Evolutionary conservation across 192 early-diverging fungal species (phyloP).

Genomic region (Dispira parvispora): DNA sequence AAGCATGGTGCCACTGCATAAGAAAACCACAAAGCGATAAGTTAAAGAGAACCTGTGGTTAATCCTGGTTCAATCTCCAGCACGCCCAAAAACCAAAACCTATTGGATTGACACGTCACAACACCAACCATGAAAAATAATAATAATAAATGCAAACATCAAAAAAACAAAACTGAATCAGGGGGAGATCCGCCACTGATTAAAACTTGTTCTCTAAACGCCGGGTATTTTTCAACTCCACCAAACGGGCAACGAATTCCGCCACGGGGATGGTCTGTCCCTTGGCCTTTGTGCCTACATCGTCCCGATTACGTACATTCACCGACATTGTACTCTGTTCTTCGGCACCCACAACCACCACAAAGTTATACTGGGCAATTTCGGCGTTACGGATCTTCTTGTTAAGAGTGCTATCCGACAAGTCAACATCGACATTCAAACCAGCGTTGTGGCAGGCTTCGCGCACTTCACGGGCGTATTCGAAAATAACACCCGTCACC

Average conservation of each 20-base stretch:
- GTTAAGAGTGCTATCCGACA: conserved; percentile 72
- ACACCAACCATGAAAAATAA: too few species aligned
- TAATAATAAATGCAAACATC: background rate
- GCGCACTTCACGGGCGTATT: conserved; percentile 65
- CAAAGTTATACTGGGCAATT: conserved; percentile 89
- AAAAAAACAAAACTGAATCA: background rate
- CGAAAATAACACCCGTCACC: conserved; percentile 55
- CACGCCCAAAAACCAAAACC: too few species aligned
- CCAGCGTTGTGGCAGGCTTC: conserved; percentile 52
- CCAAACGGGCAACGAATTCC: conserved; percentile 49
- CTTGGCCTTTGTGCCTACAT: conserved; percentile 63
- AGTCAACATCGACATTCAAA: conserved; percentile 73
- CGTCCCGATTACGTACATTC: conserved; percentile 82
- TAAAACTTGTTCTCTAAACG: conserved; percentile 38
- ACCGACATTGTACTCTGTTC: conserved; percentile 62
- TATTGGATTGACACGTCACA: too few species aligned
- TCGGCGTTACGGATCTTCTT: conserved; percentile 98
- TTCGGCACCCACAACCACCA: conserved; percentile 83
- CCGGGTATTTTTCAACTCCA: conserved; percentile 46
- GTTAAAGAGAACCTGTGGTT: too few species aligned
- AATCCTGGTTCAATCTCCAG: too few species aligned
- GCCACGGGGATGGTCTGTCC: conserved; percentile 60
- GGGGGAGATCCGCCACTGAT: background rate
- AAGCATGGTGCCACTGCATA: too few species aligned
- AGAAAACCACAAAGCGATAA: too few species aligned